Base-by-base conservation (phyloP, 2,329 filamentous ascomycete species). In the Elsinoe batatas region DNA sequence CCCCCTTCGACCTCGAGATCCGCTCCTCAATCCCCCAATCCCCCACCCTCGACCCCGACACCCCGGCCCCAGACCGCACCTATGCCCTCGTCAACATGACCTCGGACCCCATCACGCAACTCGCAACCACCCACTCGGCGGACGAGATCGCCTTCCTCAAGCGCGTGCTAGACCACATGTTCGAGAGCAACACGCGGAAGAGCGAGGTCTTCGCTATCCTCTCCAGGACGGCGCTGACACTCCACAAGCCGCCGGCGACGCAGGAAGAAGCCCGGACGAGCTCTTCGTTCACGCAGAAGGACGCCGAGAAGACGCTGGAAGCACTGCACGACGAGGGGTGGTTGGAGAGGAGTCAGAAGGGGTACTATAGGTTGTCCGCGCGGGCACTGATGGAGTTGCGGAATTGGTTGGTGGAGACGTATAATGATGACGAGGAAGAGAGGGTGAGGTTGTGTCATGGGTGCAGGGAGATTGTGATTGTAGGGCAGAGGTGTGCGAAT, bases 61-160 rank as follows among this genome's bases (percentile, higher is more conserved):
- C n/a, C 33, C 15, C 13, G 3, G 17, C 35, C 8, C 12, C 62
- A 26, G 77, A 77, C 8, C 80, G 82, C n/a, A 74, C 90, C 18
- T 95, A 84, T 68, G 88, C 87, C 1, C 76, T 98, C 33, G 85
- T 97, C 46, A 98, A 98, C 71, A 88, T 85, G 1, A 85, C 87
- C 8, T 89, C 85, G 59, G 93, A 98, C 69, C 76, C 85, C 0
- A 75, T 91, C 58, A 94, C 89, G 0, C 91, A 96, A 65, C 78
- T 96, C 37, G 89, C 91, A 1, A 97, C 93, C 0, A 82, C 81
- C 0, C 87, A 87, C 66, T 80, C 78, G 6, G 74, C 88, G 0
- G 90, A 95, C 62, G 91, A 97, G 72, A 87, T 97, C 32, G 82
- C 87, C 0, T 98, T 89, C 67, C 81, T 97, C 55, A 93, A 94